Conservation (phyloP, 257 asterid genomes). For the Haberlea rhodopensis region DNA sequence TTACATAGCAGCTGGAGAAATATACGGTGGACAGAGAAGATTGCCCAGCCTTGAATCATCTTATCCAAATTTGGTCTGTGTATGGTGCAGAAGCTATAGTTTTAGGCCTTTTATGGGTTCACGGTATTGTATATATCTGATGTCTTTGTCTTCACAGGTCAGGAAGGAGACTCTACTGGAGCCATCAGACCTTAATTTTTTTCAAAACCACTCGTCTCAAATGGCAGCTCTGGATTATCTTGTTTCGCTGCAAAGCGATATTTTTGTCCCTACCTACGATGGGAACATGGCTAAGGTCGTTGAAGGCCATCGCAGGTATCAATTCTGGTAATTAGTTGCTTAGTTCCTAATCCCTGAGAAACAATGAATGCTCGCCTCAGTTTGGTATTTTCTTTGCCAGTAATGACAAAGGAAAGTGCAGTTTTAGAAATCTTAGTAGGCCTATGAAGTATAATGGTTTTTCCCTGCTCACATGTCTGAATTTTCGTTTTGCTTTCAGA, state of each 20-base stretch:
- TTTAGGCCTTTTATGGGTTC: background rate
- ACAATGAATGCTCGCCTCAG: background rate
- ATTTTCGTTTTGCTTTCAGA: conserved; percentile 39
- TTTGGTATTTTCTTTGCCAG: background rate
- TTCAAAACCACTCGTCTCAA: conserved; percentile 95
- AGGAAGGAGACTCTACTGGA: conserved; percentile 89
- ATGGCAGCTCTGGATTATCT: conserved; percentile 99
- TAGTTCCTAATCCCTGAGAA: background rate
- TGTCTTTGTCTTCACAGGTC: conserved; percentile 50
- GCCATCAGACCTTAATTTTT: conserved; percentile 73
- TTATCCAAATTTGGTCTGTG: conserved; percentile 82
- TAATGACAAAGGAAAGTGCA: conserved; percentile 10
- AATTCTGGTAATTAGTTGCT: background rate
- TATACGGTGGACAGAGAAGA: conserved; percentile 86
- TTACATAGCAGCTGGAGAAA: conserved; percentile 98
- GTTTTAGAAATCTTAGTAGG: background rate
- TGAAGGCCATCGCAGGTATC: conserved; percentile 98
- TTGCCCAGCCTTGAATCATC: conserved; percentile 62
- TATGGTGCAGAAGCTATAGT: background rate
- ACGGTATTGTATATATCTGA: conserved; percentile 13
- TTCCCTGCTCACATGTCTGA: background rate
- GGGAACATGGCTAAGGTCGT: conserved; percentile 99
- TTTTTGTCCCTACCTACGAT: conserved; percentile 91
- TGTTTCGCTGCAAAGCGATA: conserved; percentile 91
- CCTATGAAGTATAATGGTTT: background rate